These are phyloP conservation scores for Yarrowia sp. DNA, from an alignment of 805 yeast genomes.

Conservation along the genomic window DNA sequence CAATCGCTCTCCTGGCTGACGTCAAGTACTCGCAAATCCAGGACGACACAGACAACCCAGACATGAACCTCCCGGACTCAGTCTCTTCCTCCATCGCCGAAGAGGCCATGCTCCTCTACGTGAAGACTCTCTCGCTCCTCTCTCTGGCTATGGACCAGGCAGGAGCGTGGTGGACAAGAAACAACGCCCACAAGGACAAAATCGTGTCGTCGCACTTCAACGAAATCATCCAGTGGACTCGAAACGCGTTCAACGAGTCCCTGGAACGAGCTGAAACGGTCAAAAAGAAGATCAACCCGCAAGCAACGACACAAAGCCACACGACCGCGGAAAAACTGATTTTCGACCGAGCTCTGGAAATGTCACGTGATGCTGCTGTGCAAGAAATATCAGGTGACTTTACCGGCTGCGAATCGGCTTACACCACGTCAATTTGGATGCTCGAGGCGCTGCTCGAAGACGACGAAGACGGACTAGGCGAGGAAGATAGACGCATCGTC, in stretches of 20 bases:
- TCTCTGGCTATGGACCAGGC: constrained; percentile 88
- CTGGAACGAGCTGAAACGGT: constrained; percentile 87
- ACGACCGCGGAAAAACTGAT: constrained; percentile 79
- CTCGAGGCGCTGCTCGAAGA: constrained; percentile 78
- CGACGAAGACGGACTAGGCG: constrained; percentile 58
- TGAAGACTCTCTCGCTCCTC: constrained; percentile 79
- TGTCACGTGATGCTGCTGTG: constrained; percentile 89
- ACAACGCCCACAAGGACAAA: constrained; percentile 48
- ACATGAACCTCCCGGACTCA: constrained; percentile 12
- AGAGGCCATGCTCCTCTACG: constrained; percentile 85
- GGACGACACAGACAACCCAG: constrained; percentile 43
- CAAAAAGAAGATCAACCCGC: constrained; percentile 57
- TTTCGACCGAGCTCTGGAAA: constrained; percentile 92
- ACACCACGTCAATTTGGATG: constrained; percentile 96
- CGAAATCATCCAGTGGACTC: constrained; percentile 83
- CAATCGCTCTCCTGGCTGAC: constrained; percentile 86
- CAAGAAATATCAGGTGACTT: constrained; percentile 77
- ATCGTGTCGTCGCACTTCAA: constrained; percentile 49
- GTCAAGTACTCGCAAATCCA: constrained; percentile 83
- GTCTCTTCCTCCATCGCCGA: constrained; percentile 62
- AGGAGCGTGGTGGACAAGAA: constrained; percentile 84
- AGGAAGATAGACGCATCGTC: constrained; percentile 75
- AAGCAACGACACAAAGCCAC: neutral
- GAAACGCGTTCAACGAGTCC: constrained; percentile 86
- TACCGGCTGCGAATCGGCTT: constrained; percentile 81